Conservation (phyloP, 2,329 filamentous ascomycete species). For the Amphichorda felina region DNA sequence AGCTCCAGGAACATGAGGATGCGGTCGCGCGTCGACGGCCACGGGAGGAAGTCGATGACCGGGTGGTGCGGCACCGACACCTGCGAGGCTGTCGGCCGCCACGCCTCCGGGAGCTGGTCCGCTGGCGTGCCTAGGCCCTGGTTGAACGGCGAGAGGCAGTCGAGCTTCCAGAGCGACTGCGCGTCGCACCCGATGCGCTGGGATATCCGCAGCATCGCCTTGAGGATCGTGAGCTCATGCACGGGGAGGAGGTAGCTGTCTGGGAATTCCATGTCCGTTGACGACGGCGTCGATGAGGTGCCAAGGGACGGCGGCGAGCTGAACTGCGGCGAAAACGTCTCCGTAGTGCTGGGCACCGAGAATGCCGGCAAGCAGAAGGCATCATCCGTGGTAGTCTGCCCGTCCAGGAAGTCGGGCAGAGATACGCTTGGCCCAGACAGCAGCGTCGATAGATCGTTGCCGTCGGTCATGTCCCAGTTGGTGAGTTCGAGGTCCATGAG, state of each 20-base stretch:
- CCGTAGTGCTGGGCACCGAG: slow-evolving; percentile 7
- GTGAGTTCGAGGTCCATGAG: slow-evolving; percentile 11
- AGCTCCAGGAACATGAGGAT: slow-evolving; percentile 38
- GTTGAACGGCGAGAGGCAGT: slow-evolving; percentile 34
- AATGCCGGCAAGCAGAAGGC: slow-evolving; percentile 4
- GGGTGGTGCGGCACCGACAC: slow-evolving; percentile 41
- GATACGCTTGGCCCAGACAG: neutral
- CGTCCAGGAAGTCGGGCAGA: slow-evolving; percentile 5
- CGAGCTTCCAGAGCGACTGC: slow-evolving; percentile 30
- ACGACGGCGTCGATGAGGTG: slow-evolving; percentile 8
- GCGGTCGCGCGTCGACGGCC: slow-evolving; percentile 40
- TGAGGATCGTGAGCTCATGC: slow-evolving; percentile 34
- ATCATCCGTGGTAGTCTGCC: neutral
- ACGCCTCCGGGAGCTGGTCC: slow-evolving; percentile 29
- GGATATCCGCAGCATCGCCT: slow-evolving; percentile 33
- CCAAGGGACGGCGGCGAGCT: neutral
- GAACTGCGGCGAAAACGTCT: slow-evolving; percentile 1
- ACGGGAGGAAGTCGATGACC: slow-evolving; percentile 43
- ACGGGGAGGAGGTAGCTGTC: slow-evolving; percentile 38
- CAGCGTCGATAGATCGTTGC: neutral
- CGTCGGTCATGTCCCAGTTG: slow-evolving; percentile 10
- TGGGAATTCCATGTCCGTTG: slow-evolving; percentile 15
- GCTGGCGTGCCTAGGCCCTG: slow-evolving; percentile 14
- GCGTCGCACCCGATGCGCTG: slow-evolving; percentile 26
- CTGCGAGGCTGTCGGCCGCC: slow-evolving; percentile 39